phyloP scores from a whole-genome alignment of 2,329 filamentous ascomycete species.

The Phialophora verrucosa region DNA sequence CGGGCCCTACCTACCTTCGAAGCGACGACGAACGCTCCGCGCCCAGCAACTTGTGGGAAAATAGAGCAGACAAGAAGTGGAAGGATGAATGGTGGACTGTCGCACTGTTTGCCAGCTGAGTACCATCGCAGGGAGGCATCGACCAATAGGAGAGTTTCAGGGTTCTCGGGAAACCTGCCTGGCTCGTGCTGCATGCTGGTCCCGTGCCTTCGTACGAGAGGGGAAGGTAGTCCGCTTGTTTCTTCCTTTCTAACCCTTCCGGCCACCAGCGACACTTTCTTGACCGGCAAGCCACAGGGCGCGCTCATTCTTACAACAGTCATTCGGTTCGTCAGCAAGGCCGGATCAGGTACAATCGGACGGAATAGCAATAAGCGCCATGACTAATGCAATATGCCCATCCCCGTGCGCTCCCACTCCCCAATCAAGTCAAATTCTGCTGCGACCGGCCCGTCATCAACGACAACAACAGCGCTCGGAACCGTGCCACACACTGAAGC shows the following conservation, averaged over 20 bases:
- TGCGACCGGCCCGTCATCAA: background rate
- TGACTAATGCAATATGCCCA: constrained; percentile 20
- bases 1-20: background rate
- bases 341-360: constrained; percentile 3
- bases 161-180: background rate
- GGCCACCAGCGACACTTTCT: background rate
- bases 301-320: background rate
- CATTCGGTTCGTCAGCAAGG: background rate
- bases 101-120: background rate
- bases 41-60: background rate
- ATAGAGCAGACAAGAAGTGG: background rate
- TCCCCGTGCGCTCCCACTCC: constrained; percentile 10
- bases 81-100: background rate
- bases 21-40: background rate
- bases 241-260: background rate
- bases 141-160: constrained; percentile 19
- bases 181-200: background rate
- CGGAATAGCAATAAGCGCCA: constrained; percentile 10
- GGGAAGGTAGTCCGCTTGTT: background rate
- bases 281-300: background rate
- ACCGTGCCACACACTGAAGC: constrained; percentile 3
- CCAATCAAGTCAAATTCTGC: constrained; percentile 18
- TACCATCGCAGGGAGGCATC: background rate
- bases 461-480: constrained; percentile 7
- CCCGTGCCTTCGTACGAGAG: background rate